Evolutionary conservation across 2,329 filamentous ascomycete genomes (phyloP), one percentile per base, ranked within the genome.

Genomic region (Cytospora schulzeri): DNA sequence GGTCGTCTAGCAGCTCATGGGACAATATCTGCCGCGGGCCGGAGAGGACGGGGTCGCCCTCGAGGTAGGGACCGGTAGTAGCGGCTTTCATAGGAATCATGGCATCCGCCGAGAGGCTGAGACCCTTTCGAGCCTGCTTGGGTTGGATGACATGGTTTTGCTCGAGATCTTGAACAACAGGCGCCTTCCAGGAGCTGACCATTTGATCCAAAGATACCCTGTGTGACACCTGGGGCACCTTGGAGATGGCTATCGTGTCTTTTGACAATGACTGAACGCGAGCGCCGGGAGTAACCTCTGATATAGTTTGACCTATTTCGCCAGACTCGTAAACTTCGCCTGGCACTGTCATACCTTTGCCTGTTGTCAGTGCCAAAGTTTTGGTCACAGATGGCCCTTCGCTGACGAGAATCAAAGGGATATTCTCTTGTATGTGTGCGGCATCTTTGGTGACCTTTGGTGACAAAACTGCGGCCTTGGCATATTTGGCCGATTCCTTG

Each of bases 1-100:
- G 41, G 24, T 67, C 65, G 11, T 62, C 33, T 6, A 67, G 58
- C 26, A 67, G 56, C 51, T 67, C 65, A 31, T 67, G 65, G 12
- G 62, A 51, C 41, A 67, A 60, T 3, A 62, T 4, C 22, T 56
- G 65, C 11, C 56, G 58, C 4, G 62, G 62, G 3, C 31, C 41
- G 12, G 62, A 62, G 9, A 67, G 28, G 31, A 55, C 24, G 11
- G 65, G 65, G 19, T 67, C 65, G 15, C 41, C 62, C 14, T 67
- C 55, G 15, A 67, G 62, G 35, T 53, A 58, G 51, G 65, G 58
- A 22, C 50, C 51, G 15, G 65, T 50, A 24, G 62, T 51, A 7
- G 56, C 52, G 7, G 33, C 31, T 19, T 52, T 48, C 31, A 33
- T 29, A 35, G 65, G 62, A 24, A 65, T 35, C 65, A 65, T 29